These are phyloP conservation scores for Colletotrichum nymphaeae DNA, from an alignment of 2,329 filamentous ascomycete genomes.

Conservation along the genomic window DNA sequence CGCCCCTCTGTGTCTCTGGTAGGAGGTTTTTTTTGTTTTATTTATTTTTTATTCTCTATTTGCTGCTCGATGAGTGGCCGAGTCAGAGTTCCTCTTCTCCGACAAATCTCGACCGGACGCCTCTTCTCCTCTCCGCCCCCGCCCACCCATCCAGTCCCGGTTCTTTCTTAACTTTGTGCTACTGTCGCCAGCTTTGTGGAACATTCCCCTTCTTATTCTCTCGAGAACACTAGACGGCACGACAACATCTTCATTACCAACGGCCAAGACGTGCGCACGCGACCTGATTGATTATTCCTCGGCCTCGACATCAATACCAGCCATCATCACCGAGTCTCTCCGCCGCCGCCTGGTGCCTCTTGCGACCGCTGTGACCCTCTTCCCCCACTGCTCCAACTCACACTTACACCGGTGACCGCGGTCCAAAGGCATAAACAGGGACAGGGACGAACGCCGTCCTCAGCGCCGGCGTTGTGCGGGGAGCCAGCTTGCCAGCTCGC, in stretches of 20 bases:
- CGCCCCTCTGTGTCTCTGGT: constrained; percentile 14
- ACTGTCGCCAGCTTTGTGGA: background rate
- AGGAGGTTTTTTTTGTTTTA: too few species aligned
- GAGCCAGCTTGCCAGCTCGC: constrained; percentile 15
- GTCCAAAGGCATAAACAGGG: constrained; percentile 29
- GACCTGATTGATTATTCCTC: constrained; percentile 10
- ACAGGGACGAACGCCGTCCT: constrained; percentile 31
- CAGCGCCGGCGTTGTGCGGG: constrained; percentile 31
- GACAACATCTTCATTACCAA: background rate
- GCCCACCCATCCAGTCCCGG: background rate
- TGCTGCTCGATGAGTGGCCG: constrained; percentile 11
- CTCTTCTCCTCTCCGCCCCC: constrained; percentile 6
- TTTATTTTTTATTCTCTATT: background rate
- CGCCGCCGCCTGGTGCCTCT: constrained; percentile 13
- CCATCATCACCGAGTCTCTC: background rate
- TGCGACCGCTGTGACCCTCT: constrained; percentile 19
- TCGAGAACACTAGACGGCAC: background rate
- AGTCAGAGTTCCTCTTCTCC: constrained; percentile 23
- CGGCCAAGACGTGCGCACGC: constrained; percentile 7
- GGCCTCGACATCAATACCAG: background rate
- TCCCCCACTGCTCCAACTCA: constrained; percentile 16
- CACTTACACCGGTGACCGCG: constrained; percentile 27
- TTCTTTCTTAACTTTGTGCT: background rate
- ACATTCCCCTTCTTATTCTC: background rate
- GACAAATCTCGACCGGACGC: constrained; percentile 21